Base-by-base conservation (phyloP, 2,329 filamentous ascomycete genomes). In the Penicillium sp. region DNA sequence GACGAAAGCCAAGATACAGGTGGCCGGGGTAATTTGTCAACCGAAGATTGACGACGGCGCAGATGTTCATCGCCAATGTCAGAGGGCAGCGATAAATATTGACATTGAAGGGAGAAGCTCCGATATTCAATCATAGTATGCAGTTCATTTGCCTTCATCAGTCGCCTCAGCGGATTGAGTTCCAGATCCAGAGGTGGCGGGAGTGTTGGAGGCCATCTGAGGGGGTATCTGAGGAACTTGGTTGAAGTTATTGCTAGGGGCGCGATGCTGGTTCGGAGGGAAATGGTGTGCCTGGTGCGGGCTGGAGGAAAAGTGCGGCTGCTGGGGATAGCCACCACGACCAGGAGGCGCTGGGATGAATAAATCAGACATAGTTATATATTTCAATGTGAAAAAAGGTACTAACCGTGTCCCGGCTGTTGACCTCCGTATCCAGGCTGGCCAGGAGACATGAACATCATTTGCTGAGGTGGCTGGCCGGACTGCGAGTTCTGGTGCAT, bases 401-500 rank as follows among this genome's bases (percentile, higher is more conserved):
- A 88, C 89, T 84, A 86, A 91, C 89, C 89, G 74, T 90, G 88
- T 66, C 83, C 86, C 62, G 85, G 84, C 64, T 90, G 89, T 65
- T 89, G 89, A 31, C 86, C 85, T 58, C 82, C 80, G 74, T 89
- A 92, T 53, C 86, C 85, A 37, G 89, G 89, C 71, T 92, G 90
- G 68, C 87, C 87, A 44, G 88, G 88, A 67, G 88, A 90, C 88
- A 93, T 91, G 62, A 80, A 83, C 85, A 89, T 80, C 84, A 93
- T 77, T 81, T 85, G 68, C 79, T 86, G 80, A 48, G 81, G 80
- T 55, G 81, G 81, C 71, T 96, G 92, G 42, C 93, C 92, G 73
- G 96, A 93, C 69, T 97, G 93, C 27, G 93, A 97, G 54, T 91
- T 91, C 77, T 96, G 92, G 64, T 93, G 93, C 68, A 88, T 90